phyloP scores from a whole-genome alignment of 2,329 filamentous ascomycete species.

The Penicillium sp. region DNA sequence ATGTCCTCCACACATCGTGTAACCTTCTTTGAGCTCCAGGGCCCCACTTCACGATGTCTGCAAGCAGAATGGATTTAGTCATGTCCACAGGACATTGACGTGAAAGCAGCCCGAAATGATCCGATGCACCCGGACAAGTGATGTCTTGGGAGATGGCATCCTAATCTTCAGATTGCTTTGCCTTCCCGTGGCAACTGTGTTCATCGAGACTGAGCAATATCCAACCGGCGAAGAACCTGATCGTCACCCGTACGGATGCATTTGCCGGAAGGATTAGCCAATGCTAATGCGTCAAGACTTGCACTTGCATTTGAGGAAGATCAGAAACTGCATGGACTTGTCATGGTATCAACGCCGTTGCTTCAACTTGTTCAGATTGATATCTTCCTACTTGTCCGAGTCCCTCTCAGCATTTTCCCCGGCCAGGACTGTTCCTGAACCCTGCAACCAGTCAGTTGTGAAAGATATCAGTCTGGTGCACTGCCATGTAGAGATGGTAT shows the following conservation, averaged over 20 bases:
- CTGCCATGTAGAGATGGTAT: neutral
- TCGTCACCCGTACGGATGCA: neutral
- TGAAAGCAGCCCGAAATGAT: neutral
- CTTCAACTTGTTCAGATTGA: neutral
- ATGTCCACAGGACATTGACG: neutral
- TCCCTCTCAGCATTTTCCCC: neutral
- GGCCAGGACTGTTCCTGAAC: neutral
- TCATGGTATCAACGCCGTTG: neutral
- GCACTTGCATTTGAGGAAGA: too few relatives aligned
- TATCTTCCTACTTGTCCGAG: neutral
- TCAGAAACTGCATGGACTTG: neutral
- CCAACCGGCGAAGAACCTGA: neutral
- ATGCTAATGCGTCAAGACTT: neutral
- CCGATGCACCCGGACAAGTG: neutral
- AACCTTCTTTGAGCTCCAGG: neutral
- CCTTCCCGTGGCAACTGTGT: neutral
- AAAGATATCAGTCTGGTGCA: neutral
- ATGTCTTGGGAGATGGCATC: neutral
- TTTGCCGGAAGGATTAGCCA: neutral
- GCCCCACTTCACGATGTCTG: neutral
- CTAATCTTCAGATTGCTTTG: neutral
- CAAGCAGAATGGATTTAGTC: neutral
- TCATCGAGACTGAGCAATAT: neutral
- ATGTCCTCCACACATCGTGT: neutral
- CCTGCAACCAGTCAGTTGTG: neutral